Percentiles rank a stretch among this genome's conserved stretches.
Evolutionary conservation across 2,329 filamentous ascomycete species (phyloP).

Genomic region (Epicoccum sorghinum): DNA sequence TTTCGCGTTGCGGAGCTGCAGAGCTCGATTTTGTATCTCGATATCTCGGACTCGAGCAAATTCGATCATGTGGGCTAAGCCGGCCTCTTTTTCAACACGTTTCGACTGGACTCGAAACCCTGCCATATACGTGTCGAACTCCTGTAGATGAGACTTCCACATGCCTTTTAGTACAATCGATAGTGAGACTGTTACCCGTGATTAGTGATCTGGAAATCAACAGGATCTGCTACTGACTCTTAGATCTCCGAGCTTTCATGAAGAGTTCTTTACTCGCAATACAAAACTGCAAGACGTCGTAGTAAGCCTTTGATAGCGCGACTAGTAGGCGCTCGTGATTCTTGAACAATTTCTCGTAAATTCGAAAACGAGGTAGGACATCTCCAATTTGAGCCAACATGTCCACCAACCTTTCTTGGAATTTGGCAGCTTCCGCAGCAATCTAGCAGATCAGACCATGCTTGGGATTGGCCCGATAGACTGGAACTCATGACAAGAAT

Average conservation of each 20-base stretch:
- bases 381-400: constrained; percentile 32
- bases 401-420: constrained; percentile 26
- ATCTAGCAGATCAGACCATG: too few species aligned
- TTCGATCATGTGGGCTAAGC: not conserved
- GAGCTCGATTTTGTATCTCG: constrained; percentile 18
- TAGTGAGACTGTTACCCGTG: too few species aligned
- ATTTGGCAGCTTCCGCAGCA: constrained; percentile 19
- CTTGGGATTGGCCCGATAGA: too few species aligned
- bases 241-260: too few species aligned
- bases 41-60: constrained; percentile 8
- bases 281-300: not conserved
- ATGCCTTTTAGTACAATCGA: too few species aligned
- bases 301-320: not conserved
- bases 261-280: too few species aligned
- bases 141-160: too few species aligned
- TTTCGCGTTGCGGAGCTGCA: constrained; percentile 19
- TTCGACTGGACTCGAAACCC: not conserved
- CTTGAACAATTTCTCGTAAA: not conserved
- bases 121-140: not conserved
- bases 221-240: too few species aligned
- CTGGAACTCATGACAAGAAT: too few species aligned
- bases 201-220: too few species aligned
- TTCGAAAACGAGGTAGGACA: constrained; percentile 3
- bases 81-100: not conserved
- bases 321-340: not conserved